Evolutionary conservation across 345 rosid species (phyloP), one percentile per base, ranked within the genome.

Genomic region (Pugionium cornutum): DNA sequence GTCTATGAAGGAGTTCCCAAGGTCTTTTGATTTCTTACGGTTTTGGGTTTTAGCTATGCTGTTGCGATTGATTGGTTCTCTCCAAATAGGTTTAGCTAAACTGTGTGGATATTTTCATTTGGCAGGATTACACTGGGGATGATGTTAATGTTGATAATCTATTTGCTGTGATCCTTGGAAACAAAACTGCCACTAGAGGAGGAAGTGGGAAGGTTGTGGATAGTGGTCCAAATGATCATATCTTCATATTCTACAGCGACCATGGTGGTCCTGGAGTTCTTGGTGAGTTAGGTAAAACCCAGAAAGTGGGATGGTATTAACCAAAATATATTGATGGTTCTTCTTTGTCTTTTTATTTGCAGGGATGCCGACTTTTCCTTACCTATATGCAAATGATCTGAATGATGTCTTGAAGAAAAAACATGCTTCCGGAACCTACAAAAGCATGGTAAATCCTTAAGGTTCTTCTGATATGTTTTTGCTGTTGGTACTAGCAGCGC

Each of bases 351-450:
- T 44, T 44, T 70, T 49, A 31, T 42, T 53, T 66, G 37, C 78
- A 95, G 98, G 99, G 70, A 95, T 95, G 99, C 99, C 99, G n/a
- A 91, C 96, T 57, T 73, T 49, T 72, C 89, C 96, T 52, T 89
- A 78, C 78, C 72, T 95, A 31, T 95, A 84, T 66, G 99, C 96
- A 3, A 41, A 82, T 66, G 98, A 95, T 56, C 77, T 95, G 69
- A 89, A 74, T 34, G 84, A 84, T 31, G 84, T 77, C 30, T 79
- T 95, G 64, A 87, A 83, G 80, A 83, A 84, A 76, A 95, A 89
- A 81, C 80, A 89, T 72, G 95, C 89, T 62, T 83, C 79, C 2
- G 92, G 91, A 72, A 85, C 83, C 47, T 95, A 87, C 52, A 75
- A 89, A 75, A 86, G 87, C 85, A 61, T 89, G 97, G 98, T 95